Evolutionary conservation across 495 filamentous ascomycete species (phyloP).

Genomic region (Aspergillus baeticus): DNA sequence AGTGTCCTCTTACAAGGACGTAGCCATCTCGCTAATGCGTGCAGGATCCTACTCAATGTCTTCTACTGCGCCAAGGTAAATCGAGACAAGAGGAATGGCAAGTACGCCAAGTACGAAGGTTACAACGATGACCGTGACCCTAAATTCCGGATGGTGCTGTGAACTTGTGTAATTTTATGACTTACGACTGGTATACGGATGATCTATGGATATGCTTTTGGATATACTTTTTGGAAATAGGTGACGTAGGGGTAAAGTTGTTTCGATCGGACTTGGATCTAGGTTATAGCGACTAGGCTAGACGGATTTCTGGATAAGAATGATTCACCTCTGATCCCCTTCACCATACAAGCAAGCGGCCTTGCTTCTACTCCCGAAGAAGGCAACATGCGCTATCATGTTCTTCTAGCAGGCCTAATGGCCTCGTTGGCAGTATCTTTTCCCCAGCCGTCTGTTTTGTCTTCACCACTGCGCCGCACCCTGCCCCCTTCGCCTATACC

Average conservation of each 20-base stretch:
- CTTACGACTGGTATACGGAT: background rate
- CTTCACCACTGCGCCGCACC: too few species aligned
- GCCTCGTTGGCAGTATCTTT: background rate
- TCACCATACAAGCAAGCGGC: background rate
- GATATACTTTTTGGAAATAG: background rate
- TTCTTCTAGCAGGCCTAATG: too few species aligned
- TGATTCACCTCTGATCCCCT: too few species aligned
- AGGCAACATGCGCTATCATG: too few species aligned
- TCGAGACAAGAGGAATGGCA: slow-evolving; percentile 59
- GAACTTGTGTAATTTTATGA: background rate
- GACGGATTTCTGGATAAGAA: too few species aligned
- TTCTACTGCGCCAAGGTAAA: slow-evolving; percentile 67
- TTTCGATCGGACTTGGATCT: too few species aligned
- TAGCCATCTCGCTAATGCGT: slow-evolving; percentile 1
- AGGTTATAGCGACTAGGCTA: too few species aligned
- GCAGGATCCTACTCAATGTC: slow-evolving; percentile 61
- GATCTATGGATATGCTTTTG: background rate
- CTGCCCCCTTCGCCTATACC: too few species aligned
- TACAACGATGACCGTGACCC: slow-evolving; percentile 68
- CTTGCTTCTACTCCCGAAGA: background rate
- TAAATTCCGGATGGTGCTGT: slow-evolving; percentile 61
- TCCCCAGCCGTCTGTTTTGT: background rate
- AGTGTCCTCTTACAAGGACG: slow-evolving; percentile 26
- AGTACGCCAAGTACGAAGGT: slow-evolving; percentile 57
- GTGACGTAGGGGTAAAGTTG: too few species aligned